These are phyloP conservation scores for Arthrocladium fulminans DNA, from an alignment of 2,329 filamentous ascomycete genomes.

Conservation along the genomic window DNA sequence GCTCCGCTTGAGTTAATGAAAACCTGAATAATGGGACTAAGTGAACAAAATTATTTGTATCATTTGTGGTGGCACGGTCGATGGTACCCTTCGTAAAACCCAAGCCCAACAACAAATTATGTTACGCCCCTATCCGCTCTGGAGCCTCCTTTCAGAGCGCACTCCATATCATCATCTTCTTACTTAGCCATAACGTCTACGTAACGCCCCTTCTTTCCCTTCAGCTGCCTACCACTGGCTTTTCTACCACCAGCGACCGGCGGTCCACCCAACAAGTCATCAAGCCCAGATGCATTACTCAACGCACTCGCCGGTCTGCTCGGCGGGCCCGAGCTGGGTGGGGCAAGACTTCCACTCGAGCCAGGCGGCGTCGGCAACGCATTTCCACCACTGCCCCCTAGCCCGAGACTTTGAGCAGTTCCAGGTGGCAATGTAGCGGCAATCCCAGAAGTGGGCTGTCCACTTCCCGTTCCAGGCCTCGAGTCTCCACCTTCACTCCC, in stretches of 20 bases:
- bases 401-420: constrained; percentile 11
- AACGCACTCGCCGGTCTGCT: constrained; percentile 69
- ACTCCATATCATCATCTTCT: no score
- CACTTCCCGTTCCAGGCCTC: constrained; percentile 1
- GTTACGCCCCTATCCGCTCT: no score
- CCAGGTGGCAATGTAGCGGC: constrained; percentile 8
- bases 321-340: constrained; percentile 43
- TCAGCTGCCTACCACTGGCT: constrained; percentile 47
- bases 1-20: no score
- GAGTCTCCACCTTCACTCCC: constrained; percentile 6
- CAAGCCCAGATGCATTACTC: constrained; percentile 88
- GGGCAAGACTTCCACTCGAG: constrained; percentile 26
- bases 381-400: constrained; percentile 16
- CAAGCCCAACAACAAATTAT: no score
- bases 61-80: no score
- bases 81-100: no score
- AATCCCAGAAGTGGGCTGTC: background rate
- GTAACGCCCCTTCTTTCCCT: constrained; percentile 74
- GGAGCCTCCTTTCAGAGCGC: no score
- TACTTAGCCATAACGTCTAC: constrained; percentile 87
- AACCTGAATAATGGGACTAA: no score
- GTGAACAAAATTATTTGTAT: no score
- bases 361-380: constrained; percentile 24
- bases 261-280: constrained; percentile 75
- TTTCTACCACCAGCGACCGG: constrained; percentile 50